Percentiles rank a stretch among this genome's conserved stretches.
Conservation (phyloP, 257 asterid genomes). For the Mentha longifolia region DNA sequence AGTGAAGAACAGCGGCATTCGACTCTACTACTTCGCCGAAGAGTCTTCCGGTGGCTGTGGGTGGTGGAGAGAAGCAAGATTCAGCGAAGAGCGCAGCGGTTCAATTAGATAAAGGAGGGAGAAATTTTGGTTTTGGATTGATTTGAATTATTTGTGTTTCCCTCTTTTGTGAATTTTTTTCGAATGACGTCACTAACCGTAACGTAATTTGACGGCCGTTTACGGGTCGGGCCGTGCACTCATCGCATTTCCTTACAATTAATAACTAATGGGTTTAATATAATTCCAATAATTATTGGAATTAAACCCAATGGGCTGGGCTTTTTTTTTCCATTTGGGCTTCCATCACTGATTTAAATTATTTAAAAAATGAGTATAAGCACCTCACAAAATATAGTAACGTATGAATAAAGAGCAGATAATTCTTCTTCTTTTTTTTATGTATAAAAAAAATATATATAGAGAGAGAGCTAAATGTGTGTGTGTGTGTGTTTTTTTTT, state of each 20-base stretch:
- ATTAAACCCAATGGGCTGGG: no score
- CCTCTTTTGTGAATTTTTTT: conserved; percentile 34
- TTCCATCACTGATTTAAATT: no score
- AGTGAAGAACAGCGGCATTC: conserved; percentile 31
- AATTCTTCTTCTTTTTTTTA: no score
- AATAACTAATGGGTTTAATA: no score
- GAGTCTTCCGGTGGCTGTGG: background rate
- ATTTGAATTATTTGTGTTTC: conserved; percentile 47
- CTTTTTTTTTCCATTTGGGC: no score
- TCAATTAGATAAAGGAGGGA: conserved; percentile 6
- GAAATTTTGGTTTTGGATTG: conserved; percentile 7
- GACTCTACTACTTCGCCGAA: background rate
- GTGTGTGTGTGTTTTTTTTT: no score
- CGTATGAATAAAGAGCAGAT: no score
- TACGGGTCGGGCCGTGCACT: background rate
- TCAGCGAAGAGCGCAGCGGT: background rate
- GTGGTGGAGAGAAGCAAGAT: conserved; percentile 26
- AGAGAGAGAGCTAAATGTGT: no score
- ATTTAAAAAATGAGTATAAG: no score
- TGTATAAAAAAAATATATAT: no score
- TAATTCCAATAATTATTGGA: no score
- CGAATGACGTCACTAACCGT: conserved; percentile 33
- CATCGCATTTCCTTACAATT: background rate
- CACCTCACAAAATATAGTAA: no score
- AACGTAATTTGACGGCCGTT: conserved; percentile 28